A percentile compares a stretch with the other conserved stretches of the same genome.
Evolutionary conservation across 2,329 filamentous ascomycete genomes (phyloP).

Genomic region (Microdochium trichocladiopsis): DNA sequence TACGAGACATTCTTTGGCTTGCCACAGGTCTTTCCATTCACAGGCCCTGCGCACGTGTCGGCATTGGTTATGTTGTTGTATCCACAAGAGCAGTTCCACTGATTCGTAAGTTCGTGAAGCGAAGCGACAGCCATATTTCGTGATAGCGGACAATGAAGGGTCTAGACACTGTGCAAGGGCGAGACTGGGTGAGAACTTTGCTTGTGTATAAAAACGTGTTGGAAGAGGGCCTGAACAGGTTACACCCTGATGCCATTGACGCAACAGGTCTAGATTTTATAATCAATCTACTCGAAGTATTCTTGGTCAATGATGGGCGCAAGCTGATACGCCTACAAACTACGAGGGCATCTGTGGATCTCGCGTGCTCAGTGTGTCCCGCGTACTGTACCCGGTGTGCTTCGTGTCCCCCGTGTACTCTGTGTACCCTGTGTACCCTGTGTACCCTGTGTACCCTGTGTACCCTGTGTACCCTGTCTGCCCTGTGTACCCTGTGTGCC

Average conservation of each 20-base stretch:
- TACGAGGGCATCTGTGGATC: too few species aligned
- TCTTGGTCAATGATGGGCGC: neutral
- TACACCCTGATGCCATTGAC: neutral
- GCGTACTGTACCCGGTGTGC: neutral
- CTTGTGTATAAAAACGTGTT: neutral
- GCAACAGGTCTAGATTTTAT: neutral
- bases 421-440: too few species aligned
- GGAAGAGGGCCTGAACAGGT: neutral
- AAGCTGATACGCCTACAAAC: neutral
- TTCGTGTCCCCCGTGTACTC: too few species aligned
- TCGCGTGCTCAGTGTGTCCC: neutral
- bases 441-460: too few species aligned
- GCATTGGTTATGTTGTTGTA: neutral
- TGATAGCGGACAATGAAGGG: neutral
- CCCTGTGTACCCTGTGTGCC: neutral
- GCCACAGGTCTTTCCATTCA: neutral
- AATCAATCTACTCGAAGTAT: neutral
- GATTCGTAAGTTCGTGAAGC: neutral
- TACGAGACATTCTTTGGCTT: neutral
- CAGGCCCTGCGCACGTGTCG: neutral
- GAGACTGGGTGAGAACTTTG: neutral
- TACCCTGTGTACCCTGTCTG: too few species aligned
- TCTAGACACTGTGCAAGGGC: neutral
- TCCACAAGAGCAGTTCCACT: neutral
- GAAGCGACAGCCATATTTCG: neutral